Evolutionary conservation across 495 filamentous ascomycete genomes (phyloP), one percentile per base, ranked within the genome.

Genomic region (Xylaria scruposa): DNA sequence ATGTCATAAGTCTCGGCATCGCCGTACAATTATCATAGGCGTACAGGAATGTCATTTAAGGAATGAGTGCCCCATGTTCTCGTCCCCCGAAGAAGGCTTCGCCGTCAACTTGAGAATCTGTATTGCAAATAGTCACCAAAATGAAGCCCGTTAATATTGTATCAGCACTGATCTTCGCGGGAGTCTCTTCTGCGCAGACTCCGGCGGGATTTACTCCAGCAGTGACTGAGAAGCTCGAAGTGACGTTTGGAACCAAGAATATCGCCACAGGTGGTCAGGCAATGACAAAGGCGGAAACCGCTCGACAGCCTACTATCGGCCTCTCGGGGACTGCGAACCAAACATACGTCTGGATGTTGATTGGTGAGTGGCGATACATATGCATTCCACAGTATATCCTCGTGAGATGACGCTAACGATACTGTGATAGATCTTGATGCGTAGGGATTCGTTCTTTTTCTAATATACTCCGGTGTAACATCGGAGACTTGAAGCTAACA

Each of bases 271-370:
- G 83, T 0, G 85, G 85, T 12, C 74, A 79, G 21, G 73, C 78
- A 31, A 19, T 85, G 36, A 77, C 80, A 4, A 85, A 82, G 70
- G 71, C 82, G 70, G 77, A 81, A 5, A 82, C 80, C 8, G 73
- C 81, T 3, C 81, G 77, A 47, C 77, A 78, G 49, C 85, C 85
- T 8, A 81, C 80, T 3, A 80, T 86, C 38, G 84, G 85, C 3
- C 76, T 83, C 29, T 80, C 74, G 4, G 77, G 78, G 36, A 74
- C 68, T 7, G 76, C 79, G 0, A 79, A 77, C 9, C 80, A 80
- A 21, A 82, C 83, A 19, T 87, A 85, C 63, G 59, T 87, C 19
- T 83, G 83, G 75, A 76, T 84, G 68, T 78, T 87, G 81, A 83
- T 86, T 53, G 83, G 82, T 82, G 76, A 71, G 79, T 66, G 10